A percentile compares a stretch with the other conserved stretches of the same genome.
Evolutionary conservation across 2,329 filamentous ascomycete species (phyloP).

Genomic region (Chalaropsis thielavioides): DNA sequence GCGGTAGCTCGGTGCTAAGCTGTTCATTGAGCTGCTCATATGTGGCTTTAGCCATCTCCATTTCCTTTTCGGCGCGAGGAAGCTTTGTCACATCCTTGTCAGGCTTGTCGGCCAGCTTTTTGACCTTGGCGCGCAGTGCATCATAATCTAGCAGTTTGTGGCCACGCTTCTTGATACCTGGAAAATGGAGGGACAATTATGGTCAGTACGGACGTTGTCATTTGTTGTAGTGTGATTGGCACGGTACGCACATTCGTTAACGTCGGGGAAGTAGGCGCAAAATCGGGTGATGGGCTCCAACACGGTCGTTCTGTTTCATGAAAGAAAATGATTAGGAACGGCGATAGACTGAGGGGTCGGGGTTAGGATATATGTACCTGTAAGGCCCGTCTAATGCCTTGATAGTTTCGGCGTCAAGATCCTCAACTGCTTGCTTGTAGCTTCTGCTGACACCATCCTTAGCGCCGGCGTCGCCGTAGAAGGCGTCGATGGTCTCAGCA

Average conservation of each 20-base stretch:
- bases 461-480: constrained; percentile 92
- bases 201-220: background rate
- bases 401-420: constrained; percentile 94
- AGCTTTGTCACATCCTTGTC: constrained; percentile 97
- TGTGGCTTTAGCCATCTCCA: constrained; percentile 79
- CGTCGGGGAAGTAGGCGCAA: constrained; percentile 96
- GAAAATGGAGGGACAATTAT: background rate
- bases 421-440: constrained; percentile 97
- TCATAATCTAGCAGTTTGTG: constrained; percentile 99
- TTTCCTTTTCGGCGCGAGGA: constrained; percentile 88
- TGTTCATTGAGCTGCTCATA: constrained; percentile 98
- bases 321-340: constrained; percentile 11
- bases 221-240: background rate
- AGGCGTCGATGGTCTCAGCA: constrained; percentile 96
- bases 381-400: constrained; percentile 96
- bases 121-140: constrained; percentile 85
- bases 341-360: background rate
- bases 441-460: constrained; percentile 89
- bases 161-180: constrained; percentile 91
- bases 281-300: constrained; percentile 91
- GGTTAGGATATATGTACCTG: constrained; percentile 34
- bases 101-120: constrained; percentile 92
- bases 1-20: constrained; percentile 78
- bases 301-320: constrained; percentile 57
- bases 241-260: constrained; percentile 67